A percentile compares a stretch with the other conserved stretches of the same genome.
phyloP scores from a whole-genome alignment of 2,329 filamentous ascomycete genomes.

The Metarhizium album region DNA sequence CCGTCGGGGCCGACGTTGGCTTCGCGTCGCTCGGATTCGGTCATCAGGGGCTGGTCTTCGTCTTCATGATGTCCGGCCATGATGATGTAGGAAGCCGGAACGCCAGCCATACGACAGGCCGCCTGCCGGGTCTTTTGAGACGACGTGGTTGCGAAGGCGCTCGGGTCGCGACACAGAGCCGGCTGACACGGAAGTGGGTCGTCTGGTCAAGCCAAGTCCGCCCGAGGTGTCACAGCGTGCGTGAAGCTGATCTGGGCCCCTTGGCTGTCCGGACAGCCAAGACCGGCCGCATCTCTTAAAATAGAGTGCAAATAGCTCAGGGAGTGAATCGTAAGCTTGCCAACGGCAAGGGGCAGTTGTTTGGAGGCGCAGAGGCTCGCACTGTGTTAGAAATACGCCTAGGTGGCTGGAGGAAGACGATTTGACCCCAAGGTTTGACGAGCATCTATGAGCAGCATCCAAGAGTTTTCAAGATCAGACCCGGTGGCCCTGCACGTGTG shows the following conservation, averaged over 20 bases:
- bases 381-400: too few relatives aligned
- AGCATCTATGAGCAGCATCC: too few relatives aligned
- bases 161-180: background rate
- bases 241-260: background rate
- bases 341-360: too few relatives aligned
- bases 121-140: background rate
- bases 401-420: too few relatives aligned
- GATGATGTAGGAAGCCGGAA: constrained; percentile 5
- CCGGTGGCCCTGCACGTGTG: too few relatives aligned
- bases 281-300: too few relatives aligned
- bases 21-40: constrained; percentile 21
- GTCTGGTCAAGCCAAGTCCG: background rate
- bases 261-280: background rate
- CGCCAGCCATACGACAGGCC: background rate
- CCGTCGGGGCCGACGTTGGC: constrained; percentile 15
- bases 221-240: background rate
- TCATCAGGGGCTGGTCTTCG: constrained; percentile 30
- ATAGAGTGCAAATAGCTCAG: too few relatives aligned
- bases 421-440: too few relatives aligned
- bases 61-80: constrained; percentile 23
- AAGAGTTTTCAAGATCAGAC: too few relatives aligned
- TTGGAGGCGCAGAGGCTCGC: too few relatives aligned
- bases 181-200: background rate
- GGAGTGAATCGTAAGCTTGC: too few relatives aligned
- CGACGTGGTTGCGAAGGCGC: background rate